These are phyloP conservation scores for Clonostachys chloroleuca DNA, from an alignment of 2,329 filamentous ascomycete genomes.

Conservation along the genomic window DNA sequence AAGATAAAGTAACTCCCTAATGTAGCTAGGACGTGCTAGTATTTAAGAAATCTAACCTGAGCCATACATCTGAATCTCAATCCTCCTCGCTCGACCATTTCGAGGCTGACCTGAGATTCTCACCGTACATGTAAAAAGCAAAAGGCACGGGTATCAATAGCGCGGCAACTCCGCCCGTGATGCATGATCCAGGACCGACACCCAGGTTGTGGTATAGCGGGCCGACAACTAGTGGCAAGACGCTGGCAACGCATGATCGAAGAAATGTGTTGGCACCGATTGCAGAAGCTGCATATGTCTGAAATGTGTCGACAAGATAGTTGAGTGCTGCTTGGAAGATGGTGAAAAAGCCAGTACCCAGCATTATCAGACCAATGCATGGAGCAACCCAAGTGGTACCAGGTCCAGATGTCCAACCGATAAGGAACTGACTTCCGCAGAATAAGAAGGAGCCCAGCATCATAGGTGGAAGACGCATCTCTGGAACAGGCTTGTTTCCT, in stretches of 20 bases:
- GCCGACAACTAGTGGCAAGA: conserved; percentile 65
- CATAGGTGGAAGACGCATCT: conserved; percentile 47
- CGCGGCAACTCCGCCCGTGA: conserved; percentile 54
- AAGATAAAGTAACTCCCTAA: too few relatives aligned
- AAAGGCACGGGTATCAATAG: conserved; percentile 53
- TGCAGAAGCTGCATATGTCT: conserved; percentile 38
- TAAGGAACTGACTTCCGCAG: conserved; percentile 51
- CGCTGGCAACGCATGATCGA: conserved; percentile 63
- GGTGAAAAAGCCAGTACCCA: conserved; percentile 41
- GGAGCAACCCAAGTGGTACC: conserved; percentile 56
- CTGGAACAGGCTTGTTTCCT: conserved; percentile 47
- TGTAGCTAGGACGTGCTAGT: too few relatives aligned
- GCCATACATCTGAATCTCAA: conserved; percentile 12
- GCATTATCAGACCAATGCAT: conserved; percentile 42
- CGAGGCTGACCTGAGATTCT: conserved; percentile 44
- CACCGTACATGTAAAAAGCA: conserved; percentile 52
- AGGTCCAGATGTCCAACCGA: conserved; percentile 52
- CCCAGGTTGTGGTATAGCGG: conserved; percentile 64
- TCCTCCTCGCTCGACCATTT: conserved; percentile 35
- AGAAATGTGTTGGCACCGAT: conserved; percentile 62
- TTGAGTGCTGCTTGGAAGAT: conserved; percentile 49
- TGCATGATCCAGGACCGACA: conserved; percentile 56
- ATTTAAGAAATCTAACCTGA: neutral
- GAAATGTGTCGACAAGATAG: conserved; percentile 61
- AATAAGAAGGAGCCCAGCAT: conserved; percentile 48